A percentile compares a stretch with the other conserved stretches of the same genome.
Evolutionary conservation across 495 filamentous ascomycete species (phyloP).

Genomic region (Parmelia sp.): DNA sequence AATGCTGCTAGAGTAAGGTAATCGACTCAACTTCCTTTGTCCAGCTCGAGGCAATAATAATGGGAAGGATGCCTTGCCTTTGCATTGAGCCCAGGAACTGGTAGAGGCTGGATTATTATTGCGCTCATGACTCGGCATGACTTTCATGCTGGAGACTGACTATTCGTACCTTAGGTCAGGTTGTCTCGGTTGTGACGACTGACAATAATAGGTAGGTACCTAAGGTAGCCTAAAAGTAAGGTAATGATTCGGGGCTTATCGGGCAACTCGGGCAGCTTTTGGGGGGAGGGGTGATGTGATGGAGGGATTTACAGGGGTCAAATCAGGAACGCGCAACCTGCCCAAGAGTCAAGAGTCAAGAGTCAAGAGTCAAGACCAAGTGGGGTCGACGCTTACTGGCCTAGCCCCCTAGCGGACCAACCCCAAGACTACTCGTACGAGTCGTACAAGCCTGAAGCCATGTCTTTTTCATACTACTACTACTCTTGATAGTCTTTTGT

Average conservation of each 20-base stretch:
- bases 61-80: constrained; percentile 4
- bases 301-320: constrained; percentile 11
- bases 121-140: constrained; percentile 14
- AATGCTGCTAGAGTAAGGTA: too few relatives aligned
- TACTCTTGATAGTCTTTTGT: too few relatives aligned
- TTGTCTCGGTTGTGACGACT: not conserved
- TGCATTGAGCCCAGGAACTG: not conserved
- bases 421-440: too few relatives aligned
- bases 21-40: not conserved
- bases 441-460: too few relatives aligned
- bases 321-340: constrained; percentile 10
- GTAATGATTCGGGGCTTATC: constrained; percentile 15
- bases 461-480: too few relatives aligned
- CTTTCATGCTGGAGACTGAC: not conserved
- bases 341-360: too few relatives aligned
- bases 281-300: not conserved
- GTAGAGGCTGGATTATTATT: not conserved
- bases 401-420: too few relatives aligned
- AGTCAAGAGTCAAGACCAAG: too few relatives aligned
- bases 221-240: not conserved
- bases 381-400: not conserved
- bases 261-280: constrained; percentile 2
- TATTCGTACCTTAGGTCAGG: too few relatives aligned
- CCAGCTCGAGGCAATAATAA: not conserved
- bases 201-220: too few relatives aligned